Percentiles rank a stretch among this genome's conserved stretches.
Conservation (phyloP, 129 eudicot genomes). For the Dittrichia graveolens region DNA sequence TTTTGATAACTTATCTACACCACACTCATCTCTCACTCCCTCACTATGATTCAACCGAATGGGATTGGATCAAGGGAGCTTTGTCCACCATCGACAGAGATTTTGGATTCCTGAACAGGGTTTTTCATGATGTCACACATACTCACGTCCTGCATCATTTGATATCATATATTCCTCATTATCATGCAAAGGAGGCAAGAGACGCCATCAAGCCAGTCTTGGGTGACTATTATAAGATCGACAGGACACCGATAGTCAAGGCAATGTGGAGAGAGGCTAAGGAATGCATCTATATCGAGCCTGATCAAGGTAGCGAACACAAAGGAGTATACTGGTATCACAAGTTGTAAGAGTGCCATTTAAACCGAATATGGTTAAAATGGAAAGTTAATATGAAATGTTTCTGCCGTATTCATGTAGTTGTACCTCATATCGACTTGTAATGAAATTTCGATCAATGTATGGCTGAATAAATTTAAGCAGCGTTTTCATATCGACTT, state of each 20-base stretch:
- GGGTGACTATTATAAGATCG: constrained; percentile 24
- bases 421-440: too few relatives aligned
- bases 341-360: background rate
- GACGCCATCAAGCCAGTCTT: constrained; percentile 25
- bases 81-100: constrained; percentile 12
- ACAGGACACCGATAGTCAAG: constrained; percentile 11
- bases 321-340: constrained; percentile 14
- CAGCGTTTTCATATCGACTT: too few relatives aligned
- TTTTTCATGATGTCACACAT: constrained; percentile 22
- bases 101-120: constrained; percentile 21
- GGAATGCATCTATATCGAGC: constrained; percentile 13
- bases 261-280: constrained; percentile 28
- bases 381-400: too few relatives aligned
- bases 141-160: constrained; percentile 29
- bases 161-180: constrained; percentile 27
- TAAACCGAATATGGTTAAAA: too few relatives aligned
- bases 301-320: background rate
- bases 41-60: constrained; percentile 29
- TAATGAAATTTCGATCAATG: too few relatives aligned
- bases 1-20: constrained; percentile 23
- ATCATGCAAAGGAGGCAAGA: constrained; percentile 27
- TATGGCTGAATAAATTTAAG: too few relatives aligned
- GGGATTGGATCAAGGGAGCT: constrained; percentile 30
- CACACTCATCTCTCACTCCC: constrained; percentile 27
- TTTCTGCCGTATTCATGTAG: too few relatives aligned